Evolutionary conservation across 345 rosid species (phyloP), one percentile per base, ranked within the genome.

Genomic region (Streptanthus diversifolius): DNA sequence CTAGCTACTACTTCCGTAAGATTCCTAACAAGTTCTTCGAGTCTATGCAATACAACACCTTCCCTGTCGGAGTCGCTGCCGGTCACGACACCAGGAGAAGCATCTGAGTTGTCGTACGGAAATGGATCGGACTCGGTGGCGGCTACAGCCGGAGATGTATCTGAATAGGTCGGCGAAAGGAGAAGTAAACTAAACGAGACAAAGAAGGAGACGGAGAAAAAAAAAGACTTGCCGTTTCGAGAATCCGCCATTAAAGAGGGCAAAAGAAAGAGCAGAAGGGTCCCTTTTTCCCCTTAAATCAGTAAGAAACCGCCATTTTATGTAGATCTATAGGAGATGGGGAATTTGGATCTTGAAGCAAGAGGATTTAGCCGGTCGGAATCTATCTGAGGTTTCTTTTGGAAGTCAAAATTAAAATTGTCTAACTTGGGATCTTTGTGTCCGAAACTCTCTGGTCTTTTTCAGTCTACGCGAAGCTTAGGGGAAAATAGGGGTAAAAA

Each of bases 11-110:
- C 63, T 69, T 87, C 92, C 63, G 81, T 80, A 47, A 91, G 91
- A 65, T 86, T 86, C 57, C 78, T 91, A 69, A 87, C 89, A 54
- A 89, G 66, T 33, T 89, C 95, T 73, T 89, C 96, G 7, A 93
- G 92, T 62, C 82, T 85, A 70, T 68, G 80, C 21, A 91, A 82
- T 32, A 84, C 66, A 80, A 73, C 78, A 53, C 10, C 58, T 61
- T 60, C 53, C 36, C 39, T 33, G 8, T 60, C 48, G 41, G 69
- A 57, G 58, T 74, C 72, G 33, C 21, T 43, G 21, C 17, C 24
- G 45, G 53, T 35, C 52, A 71, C 76, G 58, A 65, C 35, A 17
- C 68, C 82, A 13, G 63, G 70, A 37, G 56, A 45, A 78, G 54
- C 59, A 66, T 37, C 51, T 9, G 53, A 76, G 10, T 22, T 77